These are phyloP conservation scores for Aspergillus texensis DNA, from an alignment of 2,329 filamentous ascomycete species.

Conservation along the genomic window DNA sequence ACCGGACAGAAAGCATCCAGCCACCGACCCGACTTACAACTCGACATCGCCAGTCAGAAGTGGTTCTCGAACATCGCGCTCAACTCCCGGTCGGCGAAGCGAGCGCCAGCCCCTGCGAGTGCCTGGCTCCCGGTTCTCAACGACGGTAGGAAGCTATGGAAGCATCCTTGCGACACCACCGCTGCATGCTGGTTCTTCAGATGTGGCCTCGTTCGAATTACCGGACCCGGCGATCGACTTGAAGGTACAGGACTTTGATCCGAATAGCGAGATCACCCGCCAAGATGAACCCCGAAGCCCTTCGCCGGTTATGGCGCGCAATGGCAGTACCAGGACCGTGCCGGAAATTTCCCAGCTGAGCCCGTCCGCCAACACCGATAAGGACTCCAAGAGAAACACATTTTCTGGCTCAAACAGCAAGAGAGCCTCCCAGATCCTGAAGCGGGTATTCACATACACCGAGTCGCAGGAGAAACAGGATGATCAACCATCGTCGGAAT, in stretches of 20 bases:
- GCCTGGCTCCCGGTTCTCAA: conserved; percentile 38
- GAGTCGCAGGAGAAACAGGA: conserved; percentile 50
- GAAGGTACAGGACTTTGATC: conserved; percentile 27
- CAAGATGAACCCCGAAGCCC: conserved; percentile 26
- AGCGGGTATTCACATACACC: conserved; percentile 43
- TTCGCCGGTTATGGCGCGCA: conserved; percentile 27
- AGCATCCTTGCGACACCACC: conserved; percentile 64
- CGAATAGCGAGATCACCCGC: conserved; percentile 17
- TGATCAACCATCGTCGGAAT: conserved; percentile 59
- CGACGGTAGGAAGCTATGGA: conserved; percentile 58
- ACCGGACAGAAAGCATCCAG: conserved; percentile 25
- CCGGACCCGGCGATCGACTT: conserved; percentile 64
- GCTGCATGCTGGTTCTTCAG: conserved; percentile 31
- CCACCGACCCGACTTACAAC: conserved; percentile 16
- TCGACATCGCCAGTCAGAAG: conserved; percentile 18
- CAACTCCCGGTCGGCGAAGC: conserved; percentile 42
- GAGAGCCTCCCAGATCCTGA: conserved; percentile 34
- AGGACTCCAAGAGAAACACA: conserved; percentile 24
- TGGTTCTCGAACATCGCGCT: conserved; percentile 32
- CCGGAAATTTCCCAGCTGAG: conserved; percentile 11
- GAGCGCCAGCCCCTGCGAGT: conserved; percentile 40
- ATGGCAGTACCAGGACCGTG: conserved; percentile 14
- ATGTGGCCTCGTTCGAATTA: conserved; percentile 58
- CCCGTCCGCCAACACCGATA: conserved; percentile 10
- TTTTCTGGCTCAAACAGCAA: conserved; percentile 29